phyloP scores from a whole-genome alignment of 2,329 filamentous ascomycete species.

The Xylariaceae sp. region DNA sequence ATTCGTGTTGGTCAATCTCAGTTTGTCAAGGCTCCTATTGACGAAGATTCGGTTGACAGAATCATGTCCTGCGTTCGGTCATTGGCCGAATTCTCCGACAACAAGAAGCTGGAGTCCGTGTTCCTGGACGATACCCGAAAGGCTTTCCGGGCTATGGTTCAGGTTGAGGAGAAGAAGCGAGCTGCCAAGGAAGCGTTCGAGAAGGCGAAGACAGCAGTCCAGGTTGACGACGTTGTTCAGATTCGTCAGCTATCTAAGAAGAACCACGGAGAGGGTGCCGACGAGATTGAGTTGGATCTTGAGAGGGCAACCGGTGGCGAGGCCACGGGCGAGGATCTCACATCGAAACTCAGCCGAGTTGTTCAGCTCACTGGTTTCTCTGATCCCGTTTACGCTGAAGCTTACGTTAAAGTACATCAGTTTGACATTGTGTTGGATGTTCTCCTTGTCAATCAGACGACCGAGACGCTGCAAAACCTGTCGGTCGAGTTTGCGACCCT shows the following conservation, averaged over 20 bases:
- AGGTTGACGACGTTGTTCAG: conserved; percentile 89
- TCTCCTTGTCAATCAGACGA: conserved; percentile 93
- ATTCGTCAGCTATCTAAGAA: conserved; percentile 94
- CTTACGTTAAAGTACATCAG: conserved; percentile 97
- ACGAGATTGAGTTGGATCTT: conserved; percentile 83
- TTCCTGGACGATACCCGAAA: conserved; percentile 93
- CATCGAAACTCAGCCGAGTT: conserved; percentile 90
- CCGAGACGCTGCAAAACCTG: conserved; percentile 91
- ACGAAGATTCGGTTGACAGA: conserved; percentile 96
- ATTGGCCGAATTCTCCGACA: conserved; percentile 80
- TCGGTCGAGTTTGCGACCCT: conserved; percentile 98
- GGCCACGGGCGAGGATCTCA: conserved; percentile 72
- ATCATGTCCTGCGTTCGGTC: conserved; percentile 97
- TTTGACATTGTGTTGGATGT: conserved; percentile 98
- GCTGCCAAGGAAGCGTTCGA: conserved; percentile 89
- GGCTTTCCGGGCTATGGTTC: conserved; percentile 95
- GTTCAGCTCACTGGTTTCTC: conserved; percentile 98
- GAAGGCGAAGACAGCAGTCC: conserved; percentile 88
- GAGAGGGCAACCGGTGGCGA: conserved; percentile 94
- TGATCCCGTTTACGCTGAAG: conserved; percentile 96
- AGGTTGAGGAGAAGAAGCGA: conserved; percentile 95
- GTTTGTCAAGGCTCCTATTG: conserved; percentile 94
- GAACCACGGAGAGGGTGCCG: conserved; percentile 71
- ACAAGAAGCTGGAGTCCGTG: conserved; percentile 84
- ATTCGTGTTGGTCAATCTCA: conserved; percentile 98